Evolutionary conservation across 805 yeast species (phyloP), one percentile per base, ranked within the genome.

Genomic region (Wickerhamiella parazyma): DNA sequence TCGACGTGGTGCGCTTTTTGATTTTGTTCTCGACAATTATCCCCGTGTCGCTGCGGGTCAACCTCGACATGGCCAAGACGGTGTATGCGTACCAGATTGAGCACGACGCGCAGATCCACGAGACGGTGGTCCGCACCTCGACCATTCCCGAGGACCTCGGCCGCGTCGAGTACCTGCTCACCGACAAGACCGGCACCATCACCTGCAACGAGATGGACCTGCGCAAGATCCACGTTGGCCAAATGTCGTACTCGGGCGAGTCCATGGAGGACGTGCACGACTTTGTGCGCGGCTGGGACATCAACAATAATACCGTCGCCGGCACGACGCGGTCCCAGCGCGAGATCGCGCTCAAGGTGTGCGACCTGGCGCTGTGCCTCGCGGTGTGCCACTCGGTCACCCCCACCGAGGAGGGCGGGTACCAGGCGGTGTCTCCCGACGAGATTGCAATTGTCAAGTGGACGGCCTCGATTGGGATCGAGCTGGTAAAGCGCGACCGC

Each of bases 401-500:
- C 0, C 99, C 99, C 1, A 77, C 94, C 0, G 73, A 82, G 21
- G 76, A 68, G 46, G 59, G 78, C 12, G 72, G 85, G 2, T 91
- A 87, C 59, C 99, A 91, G 63, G 98, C 98, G 0, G 96, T 97
- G 0, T 87, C 96, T 0, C 99, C 99, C 0, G 99, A 91, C 66
- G 99, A 91, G 59, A 78, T 91, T 52, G 98, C 99, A 22, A 91
- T 91, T 49, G 97, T 91, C 16, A 80, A 80, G 55, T 91, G 85
- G 64, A 83, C 95, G 0, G 93, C 85, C 50, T 59, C 67, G 2
- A 89, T 87, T 24, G 99, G 98, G 0, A 66, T 91, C 28, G 73
- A 86, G 6, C 68, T 91, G 36, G 70, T 75, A 47, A 78, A 75
- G 55, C 75, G 99, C 54, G 98, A 91, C 59, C 73, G 98, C 46